These are phyloP conservation scores for Rhodofomes roseus DNA, from an alignment of 1,284 basidiomycete species.

Conservation along the genomic window DNA sequence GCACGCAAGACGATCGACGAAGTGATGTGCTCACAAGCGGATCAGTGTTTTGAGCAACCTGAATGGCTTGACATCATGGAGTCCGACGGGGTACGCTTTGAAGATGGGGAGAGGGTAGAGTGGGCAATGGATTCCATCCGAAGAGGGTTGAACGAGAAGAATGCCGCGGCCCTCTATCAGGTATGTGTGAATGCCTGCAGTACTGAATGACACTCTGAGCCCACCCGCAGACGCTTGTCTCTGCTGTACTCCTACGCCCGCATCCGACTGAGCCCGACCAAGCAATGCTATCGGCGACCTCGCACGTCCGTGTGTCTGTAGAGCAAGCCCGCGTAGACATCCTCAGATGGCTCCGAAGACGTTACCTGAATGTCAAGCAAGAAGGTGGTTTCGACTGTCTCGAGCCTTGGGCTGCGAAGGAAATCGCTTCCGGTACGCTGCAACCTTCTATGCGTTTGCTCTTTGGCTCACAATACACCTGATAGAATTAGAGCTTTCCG, in stretches of 20 bases:
- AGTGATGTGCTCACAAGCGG: constrained; percentile 54
- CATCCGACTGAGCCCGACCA: constrained; percentile 56
- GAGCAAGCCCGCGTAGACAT: constrained; percentile 72
- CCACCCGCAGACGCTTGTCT: constrained; percentile 62
- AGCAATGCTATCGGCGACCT: constrained; percentile 62
- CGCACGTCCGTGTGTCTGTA: constrained; percentile 61
- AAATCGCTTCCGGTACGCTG: constrained; percentile 76
- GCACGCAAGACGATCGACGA: constrained; percentile 61
- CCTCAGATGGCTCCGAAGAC: constrained; percentile 59
- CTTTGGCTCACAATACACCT: constrained; percentile 1
- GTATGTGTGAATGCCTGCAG: constrained; percentile 31
- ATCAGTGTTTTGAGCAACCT: constrained; percentile 58
- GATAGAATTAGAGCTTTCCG: constrained; percentile 74
- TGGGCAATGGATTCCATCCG: constrained; percentile 65
- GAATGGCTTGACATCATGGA: constrained; percentile 76
- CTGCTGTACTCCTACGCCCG: constrained; percentile 66
- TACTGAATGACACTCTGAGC: neutral
- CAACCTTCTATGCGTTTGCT: neutral
- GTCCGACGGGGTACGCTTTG: constrained; percentile 65
- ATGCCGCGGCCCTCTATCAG: constrained; percentile 73
- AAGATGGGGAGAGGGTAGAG: constrained; percentile 70
- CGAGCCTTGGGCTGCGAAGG: constrained; percentile 84
- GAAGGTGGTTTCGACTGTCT: constrained; percentile 79
- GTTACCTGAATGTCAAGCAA: constrained; percentile 76
- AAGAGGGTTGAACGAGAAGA: constrained; percentile 53